These are phyloP conservation scores for Tympanopsis confertula DNA, from an alignment of 2,329 filamentous ascomycete genomes.

Conservation along the genomic window DNA sequence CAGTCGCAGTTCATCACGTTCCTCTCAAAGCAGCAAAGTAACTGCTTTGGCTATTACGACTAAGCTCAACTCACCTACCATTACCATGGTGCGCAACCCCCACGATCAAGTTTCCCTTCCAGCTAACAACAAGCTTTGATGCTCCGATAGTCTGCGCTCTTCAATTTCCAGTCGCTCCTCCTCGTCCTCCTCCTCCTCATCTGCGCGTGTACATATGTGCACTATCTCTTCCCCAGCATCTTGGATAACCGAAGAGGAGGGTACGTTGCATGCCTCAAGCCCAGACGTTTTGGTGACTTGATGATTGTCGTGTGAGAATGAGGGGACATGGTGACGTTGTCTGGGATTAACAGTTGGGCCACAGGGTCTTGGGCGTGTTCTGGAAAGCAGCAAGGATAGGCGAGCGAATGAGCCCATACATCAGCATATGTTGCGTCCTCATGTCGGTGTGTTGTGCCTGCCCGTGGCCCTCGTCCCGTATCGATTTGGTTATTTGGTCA, in stretches of 20 bases:
- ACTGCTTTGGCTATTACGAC: no score
- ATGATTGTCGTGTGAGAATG: background rate
- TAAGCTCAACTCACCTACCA: no score
- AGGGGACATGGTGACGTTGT: slow-evolving; percentile 2
- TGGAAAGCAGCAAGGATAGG: slow-evolving; percentile 94
- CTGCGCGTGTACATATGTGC: slow-evolving; percentile 88
- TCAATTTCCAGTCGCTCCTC: slow-evolving; percentile 96
- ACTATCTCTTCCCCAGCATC: slow-evolving; percentile 77
- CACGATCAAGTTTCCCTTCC: no score
- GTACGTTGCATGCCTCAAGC: slow-evolving; percentile 32
- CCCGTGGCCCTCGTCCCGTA: background rate
- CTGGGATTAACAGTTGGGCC: slow-evolving; percentile 1
- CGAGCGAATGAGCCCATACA: slow-evolving; percentile 86
- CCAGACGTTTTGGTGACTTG: background rate
- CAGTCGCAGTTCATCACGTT: no score
- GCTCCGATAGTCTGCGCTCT: slow-evolving; percentile 72
- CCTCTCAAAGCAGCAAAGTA: no score
- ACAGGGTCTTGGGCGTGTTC: slow-evolving; percentile 70
- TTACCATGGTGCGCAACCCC: no score
- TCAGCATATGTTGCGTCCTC: slow-evolving; percentile 81
- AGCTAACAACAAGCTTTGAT: no score
- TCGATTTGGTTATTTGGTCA: no score
- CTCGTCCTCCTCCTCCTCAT: slow-evolving; percentile 89
- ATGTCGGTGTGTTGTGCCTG: slow-evolving; percentile 67
- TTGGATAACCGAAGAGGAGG: slow-evolving; percentile 83